Base-by-base conservation (phyloP, 2,329 filamentous ascomycete species). In the Diaporthe sp. region DNA sequence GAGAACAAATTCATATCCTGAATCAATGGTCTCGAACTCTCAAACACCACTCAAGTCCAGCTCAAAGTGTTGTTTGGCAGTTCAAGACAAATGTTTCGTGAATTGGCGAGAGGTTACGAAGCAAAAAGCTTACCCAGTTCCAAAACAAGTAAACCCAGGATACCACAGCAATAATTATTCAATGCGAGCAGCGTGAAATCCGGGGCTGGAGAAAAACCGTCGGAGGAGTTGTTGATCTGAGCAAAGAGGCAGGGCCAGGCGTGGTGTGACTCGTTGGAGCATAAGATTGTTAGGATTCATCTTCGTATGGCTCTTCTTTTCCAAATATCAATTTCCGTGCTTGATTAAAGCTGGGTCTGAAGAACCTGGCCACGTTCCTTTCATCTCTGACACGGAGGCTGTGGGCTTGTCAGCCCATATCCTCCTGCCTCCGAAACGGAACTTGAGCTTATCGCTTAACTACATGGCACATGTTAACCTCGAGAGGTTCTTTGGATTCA, bases 21-120 rank as follows among this genome's bases (percentile, higher is more conserved):
- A 34, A 8, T 10, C 1, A 9, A 22, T 13, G 20, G 12, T 25
- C 8, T n/a, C n/a, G 0, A 4, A 3, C 12, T 7, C 5, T 1
- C 4, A 7, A 44, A 20, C 15, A 44, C 15, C 17, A 7, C 6
- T 7, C 28, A 31, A 31, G 28, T 31, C 28, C 28, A 31, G 3
- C 28, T n/a, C n/a, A n/a, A n/a, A n/a, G n/a, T n/a, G n/a, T n/a
- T n/a, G n/a, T n/a, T n/a, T n/a, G n/a, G n/a, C n/a, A n/a, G n/a
- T n/a, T n/a, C n/a, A n/a, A n/a, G n/a, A n/a, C n/a, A n/a, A n/a
- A n/a, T n/a, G n/a, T n/a, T n/a, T n/a, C 2, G 3, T 47, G 6
- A 8, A 22, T 22, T 22, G 7, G 6, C 7, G 0, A 1, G 8
- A 49, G 20, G 17, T 49, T 2, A 49, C 3, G 3, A 49, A 20